These are phyloP conservation scores for Colletotrichum lini DNA, from an alignment of 2,329 filamentous ascomycete genomes.

Conservation along the genomic window DNA sequence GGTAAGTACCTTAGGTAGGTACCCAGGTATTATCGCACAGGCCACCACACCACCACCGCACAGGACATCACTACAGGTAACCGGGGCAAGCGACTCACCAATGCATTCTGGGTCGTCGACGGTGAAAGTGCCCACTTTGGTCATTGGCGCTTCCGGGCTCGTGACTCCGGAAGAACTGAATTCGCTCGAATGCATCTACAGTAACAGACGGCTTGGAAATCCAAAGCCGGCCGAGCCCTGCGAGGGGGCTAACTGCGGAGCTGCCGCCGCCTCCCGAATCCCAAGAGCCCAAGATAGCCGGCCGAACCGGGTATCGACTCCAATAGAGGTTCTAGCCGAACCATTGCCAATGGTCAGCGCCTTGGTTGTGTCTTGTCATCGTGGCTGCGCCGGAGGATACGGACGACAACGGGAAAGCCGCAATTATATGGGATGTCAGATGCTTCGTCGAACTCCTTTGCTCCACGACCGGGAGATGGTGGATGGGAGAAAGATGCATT, in stretches of 20 bases:
- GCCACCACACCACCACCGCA: conserved; percentile 16
- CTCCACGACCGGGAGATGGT: neutral
- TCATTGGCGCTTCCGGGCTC: neutral
- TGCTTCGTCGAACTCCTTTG: neutral
- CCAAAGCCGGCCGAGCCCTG: neutral
- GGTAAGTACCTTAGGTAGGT: too few species aligned
- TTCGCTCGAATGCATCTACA: neutral
- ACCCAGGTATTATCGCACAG: conserved; percentile 19
- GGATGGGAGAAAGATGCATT: neutral
- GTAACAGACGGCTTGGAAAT: neutral
- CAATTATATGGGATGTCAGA: conserved; percentile 9
- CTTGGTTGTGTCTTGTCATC: neutral
- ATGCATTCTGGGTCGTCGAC: conserved; percentile 9
- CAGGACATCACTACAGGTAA: conserved; percentile 14
- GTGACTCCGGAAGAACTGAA: neutral
- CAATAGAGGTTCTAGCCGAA: neutral
- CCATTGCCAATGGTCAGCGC: conserved; percentile 22
- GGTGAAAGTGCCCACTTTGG: conserved; percentile 2
- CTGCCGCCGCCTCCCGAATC: neutral
- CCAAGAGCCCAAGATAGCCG: neutral
- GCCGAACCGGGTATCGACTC: conserved; percentile 6
- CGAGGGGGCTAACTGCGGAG: neutral
- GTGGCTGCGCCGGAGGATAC: conserved; percentile 9
- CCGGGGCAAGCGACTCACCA: conserved; percentile 17
- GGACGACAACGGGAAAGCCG: neutral